Evolutionary conservation across 768 basidiomycete species (phyloP).

Genomic region (Coprinopsis sp.): DNA sequence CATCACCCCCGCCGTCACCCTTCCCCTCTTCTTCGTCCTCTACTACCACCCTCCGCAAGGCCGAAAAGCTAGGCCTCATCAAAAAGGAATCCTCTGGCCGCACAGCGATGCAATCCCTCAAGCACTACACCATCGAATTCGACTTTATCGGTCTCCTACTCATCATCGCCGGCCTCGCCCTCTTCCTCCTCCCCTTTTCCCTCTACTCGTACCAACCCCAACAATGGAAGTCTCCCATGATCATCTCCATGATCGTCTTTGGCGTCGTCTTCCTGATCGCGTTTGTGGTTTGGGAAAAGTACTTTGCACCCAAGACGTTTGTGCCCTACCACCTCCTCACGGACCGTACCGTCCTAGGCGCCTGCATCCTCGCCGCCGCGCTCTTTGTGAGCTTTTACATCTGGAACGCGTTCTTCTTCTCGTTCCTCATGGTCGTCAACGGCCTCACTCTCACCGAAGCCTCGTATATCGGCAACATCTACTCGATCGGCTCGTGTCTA

Average conservation of each 20-base stretch:
- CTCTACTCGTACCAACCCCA: slow-evolving; percentile 3
- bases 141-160: not conserved
- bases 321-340: not conserved
- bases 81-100: not conserved
- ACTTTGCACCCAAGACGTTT: not conserved
- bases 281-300: not conserved
- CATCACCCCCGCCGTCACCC: not conserved
- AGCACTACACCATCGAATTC: slow-evolving; percentile 1
- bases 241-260: not conserved
- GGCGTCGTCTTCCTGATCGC: not conserved
- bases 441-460: slow-evolving; percentile 1
- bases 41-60: not conserved
- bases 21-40: not conserved
- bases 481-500: not conserved
- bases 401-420: slow-evolving; percentile 2
- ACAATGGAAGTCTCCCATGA: not conserved
- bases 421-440: slow-evolving; percentile 1
- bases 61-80: not conserved
- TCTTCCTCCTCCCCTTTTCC: slow-evolving; percentile 3
- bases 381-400: slow-evolving; percentile 1
- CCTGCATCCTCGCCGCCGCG: not conserved
- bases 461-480: not conserved
- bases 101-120: not conserved
- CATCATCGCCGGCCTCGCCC: slow-evolving; percentile 1
- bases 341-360: slow-evolving; percentile 1